Evolutionary conservation across 441 rosid genomes (phyloP).

Genomic region (Capsella rubella): DNA sequence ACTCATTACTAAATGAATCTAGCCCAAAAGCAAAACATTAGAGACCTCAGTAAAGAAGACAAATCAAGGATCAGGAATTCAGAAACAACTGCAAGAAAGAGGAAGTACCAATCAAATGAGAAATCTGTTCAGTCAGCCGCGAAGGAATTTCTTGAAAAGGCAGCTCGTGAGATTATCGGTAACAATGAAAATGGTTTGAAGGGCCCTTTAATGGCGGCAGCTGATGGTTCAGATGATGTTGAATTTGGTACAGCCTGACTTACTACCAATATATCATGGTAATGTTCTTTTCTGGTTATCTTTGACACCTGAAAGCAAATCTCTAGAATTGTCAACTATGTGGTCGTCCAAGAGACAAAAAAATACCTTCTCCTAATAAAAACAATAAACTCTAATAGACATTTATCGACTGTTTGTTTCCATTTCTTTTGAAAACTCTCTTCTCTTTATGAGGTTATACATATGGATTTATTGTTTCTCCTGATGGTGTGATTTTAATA

Average conservation of each 20-base stretch:
- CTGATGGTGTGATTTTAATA: conserved; percentile 5
- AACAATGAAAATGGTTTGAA: conserved; percentile 59
- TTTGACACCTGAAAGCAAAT: conserved; percentile 9
- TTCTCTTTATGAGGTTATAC: conserved; percentile 3
- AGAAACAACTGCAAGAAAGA: conserved; percentile 63
- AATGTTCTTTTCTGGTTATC: conserved; percentile 27
- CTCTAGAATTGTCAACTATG: conserved; percentile 1
- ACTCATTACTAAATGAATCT: conserved; percentile 32
- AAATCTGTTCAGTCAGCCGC: conserved; percentile 74
- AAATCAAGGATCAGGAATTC: conserved; percentile 56
- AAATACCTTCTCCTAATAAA: background rate
- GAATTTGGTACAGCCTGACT: conserved; percentile 48
- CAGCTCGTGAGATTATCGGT: conserved; percentile 82
- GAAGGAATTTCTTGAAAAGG: conserved; percentile 89
- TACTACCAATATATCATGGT: conserved; percentile 39
- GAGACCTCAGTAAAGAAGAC: conserved; percentile 72
- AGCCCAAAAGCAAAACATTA: conserved; percentile 80
- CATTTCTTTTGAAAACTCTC: conserved; percentile 1
- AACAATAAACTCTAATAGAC: background rate
- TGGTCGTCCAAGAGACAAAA: conserved; percentile 1
- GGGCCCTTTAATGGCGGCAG: conserved; percentile 66
- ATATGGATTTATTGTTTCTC: background rate
- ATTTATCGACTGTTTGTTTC: background rate
- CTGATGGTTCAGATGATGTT: conserved; percentile 59
- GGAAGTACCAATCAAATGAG: conserved; percentile 73